Conservation (phyloP, 306 rosid species). For the Pyrus betulifolia region DNA sequence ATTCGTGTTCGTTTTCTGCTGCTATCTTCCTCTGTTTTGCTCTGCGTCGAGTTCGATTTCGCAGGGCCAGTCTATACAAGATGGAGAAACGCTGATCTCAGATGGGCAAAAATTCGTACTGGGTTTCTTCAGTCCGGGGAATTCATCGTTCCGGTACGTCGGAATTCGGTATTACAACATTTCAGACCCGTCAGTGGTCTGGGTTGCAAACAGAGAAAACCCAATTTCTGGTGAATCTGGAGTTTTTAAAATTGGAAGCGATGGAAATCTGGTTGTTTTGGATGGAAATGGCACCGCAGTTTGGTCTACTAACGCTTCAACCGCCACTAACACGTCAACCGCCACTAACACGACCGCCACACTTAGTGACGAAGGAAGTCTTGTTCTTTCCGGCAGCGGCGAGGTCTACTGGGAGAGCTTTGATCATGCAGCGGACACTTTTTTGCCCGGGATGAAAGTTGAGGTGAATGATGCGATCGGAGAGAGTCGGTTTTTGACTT, state of each 20-base stretch:
- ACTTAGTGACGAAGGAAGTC: slow-evolving; percentile 39
- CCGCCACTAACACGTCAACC: background rate
- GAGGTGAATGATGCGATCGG: slow-evolving; percentile 16
- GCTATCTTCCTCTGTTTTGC: slow-evolving; percentile 17
- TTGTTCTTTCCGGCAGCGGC: slow-evolving; percentile 23
- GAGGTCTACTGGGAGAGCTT: slow-evolving; percentile 50
- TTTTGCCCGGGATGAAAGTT: slow-evolving; percentile 59
- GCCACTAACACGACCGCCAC: slow-evolving; percentile 21
- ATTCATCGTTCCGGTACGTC: slow-evolving; percentile 41
- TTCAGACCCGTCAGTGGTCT: slow-evolving; percentile 11
- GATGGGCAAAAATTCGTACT: slow-evolving; percentile 25
- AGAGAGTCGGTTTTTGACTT: slow-evolving; percentile 26
- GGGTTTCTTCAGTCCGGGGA: slow-evolving; percentile 52
- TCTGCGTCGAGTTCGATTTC: slow-evolving; percentile 31
- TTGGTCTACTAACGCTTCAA: slow-evolving; percentile 43
- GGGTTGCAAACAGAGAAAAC: slow-evolving; percentile 69
- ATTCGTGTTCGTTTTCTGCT: slow-evolving; percentile 14
- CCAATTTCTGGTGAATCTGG: slow-evolving; percentile 44
- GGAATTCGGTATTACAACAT: slow-evolving; percentile 61
- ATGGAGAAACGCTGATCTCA: slow-evolving; percentile 33
- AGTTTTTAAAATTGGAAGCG: slow-evolving; percentile 24
- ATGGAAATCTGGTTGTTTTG: slow-evolving; percentile 44
- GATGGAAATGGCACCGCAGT: slow-evolving; percentile 23
- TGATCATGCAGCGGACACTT: slow-evolving; percentile 53
- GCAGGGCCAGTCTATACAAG: slow-evolving; percentile 19